phyloP scores from a whole-genome alignment of 1,284 basidiomycete species.

The Ustilago curta region DNA sequence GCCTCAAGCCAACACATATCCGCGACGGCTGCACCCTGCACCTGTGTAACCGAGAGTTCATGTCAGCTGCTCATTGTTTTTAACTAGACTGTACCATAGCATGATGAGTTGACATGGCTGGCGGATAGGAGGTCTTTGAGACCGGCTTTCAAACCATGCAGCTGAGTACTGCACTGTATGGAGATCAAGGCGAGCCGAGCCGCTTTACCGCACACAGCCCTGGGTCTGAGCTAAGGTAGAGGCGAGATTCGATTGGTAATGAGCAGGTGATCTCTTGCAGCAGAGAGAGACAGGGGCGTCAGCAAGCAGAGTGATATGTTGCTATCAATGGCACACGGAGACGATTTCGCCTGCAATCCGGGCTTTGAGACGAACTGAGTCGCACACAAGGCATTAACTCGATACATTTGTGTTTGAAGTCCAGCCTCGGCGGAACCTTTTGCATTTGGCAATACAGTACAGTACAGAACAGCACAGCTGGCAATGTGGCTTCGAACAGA shows the following conservation, averaged over 20 bases:
- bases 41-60: conserved; percentile 17
- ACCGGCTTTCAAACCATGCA: no score
- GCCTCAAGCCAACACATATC: not conserved
- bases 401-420: not conserved
- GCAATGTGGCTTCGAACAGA: not conserved
- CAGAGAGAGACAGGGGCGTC: conserved; percentile 6
- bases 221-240: not conserved
- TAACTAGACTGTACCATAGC: not conserved
- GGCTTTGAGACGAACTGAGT: not conserved
- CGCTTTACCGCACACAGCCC: not conserved
- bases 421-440: not conserved
- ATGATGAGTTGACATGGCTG: conserved; percentile 9
- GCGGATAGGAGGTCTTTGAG: conserved; percentile 1
- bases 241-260: not conserved
- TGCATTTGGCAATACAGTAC: conserved; percentile 4
- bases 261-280: conserved; percentile 3
- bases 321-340: conserved; percentile 1
- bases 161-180: not conserved
- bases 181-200: not conserved
- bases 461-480: no score
- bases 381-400: not conserved
- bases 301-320: conserved; percentile 37
- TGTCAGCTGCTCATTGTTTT: conserved; percentile 6
- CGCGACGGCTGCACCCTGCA: not conserved
- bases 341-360: not conserved